These are phyloP conservation scores for Phragmites australis DNA, from an alignment of 176 grass and related monocot species.

Conservation along the genomic window DNA sequence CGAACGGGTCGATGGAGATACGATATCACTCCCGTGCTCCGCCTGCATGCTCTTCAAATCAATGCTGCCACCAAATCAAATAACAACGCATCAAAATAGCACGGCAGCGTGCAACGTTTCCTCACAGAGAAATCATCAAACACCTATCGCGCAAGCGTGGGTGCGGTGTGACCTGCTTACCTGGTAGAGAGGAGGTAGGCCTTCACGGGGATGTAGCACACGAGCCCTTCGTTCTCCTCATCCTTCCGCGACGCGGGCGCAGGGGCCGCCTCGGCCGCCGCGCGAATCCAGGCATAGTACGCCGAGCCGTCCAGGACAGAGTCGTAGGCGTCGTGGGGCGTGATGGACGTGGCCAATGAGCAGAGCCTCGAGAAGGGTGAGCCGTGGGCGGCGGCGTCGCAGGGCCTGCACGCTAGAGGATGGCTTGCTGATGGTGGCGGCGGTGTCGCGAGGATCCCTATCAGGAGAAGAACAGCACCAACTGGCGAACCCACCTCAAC, in stretches of 20 bases:
- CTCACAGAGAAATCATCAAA: constrained; percentile 35
- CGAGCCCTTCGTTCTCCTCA: constrained; percentile 55
- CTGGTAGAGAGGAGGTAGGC: constrained; percentile 90
- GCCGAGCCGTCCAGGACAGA: constrained; percentile 29
- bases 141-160: constrained; percentile 16
- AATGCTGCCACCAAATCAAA: constrained; percentile 68
- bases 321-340: constrained; percentile 35
- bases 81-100: background rate
- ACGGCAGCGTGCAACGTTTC: background rate
- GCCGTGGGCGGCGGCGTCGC: too few species aligned
- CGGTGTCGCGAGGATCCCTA: constrained; percentile 29
- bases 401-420: background rate
- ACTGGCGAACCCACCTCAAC: too few species aligned
- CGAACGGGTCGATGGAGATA: constrained; percentile 72
- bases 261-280: too few species aligned
- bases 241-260: too few species aligned
- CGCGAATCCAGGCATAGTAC: constrained; percentile 50
- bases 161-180: constrained; percentile 10
- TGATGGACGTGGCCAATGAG: constrained; percentile 32
- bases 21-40: constrained; percentile 59
- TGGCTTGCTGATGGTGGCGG: background rate
- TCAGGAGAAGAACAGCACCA: too few species aligned
- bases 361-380: constrained; percentile 22
- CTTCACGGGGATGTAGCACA: constrained; percentile 82
- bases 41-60: constrained; percentile 88